phyloP scores from a whole-genome alignment of 805 yeast species.

The Metschnikowia baotianmanensis region DNA sequence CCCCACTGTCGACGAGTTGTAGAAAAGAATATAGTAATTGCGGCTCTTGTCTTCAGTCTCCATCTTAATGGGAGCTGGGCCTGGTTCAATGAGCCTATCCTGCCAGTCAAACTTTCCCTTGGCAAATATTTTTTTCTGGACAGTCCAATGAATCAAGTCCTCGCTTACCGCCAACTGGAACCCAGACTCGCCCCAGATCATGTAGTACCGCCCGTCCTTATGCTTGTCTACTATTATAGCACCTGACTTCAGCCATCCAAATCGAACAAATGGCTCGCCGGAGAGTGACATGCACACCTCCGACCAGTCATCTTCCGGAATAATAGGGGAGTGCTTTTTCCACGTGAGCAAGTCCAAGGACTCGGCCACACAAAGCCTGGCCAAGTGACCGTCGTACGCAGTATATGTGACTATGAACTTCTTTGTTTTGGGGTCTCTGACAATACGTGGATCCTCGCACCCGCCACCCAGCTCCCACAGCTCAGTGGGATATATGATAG shows the following conservation, averaged over 20 bases:
- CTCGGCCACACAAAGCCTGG: slow-evolving; percentile 41
- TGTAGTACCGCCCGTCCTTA: slow-evolving; percentile 36
- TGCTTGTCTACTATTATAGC: slow-evolving; percentile 35
- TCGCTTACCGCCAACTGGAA: slow-evolving; percentile 36
- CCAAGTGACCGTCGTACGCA: slow-evolving; percentile 33
- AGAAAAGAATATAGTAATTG: slow-evolving; percentile 37
- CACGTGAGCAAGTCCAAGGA: slow-evolving; percentile 36
- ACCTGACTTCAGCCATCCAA: slow-evolving; percentile 43
- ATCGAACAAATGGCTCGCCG: slow-evolving; percentile 27
- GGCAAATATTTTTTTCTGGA: slow-evolving; percentile 25
- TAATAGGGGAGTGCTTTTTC: slow-evolving; percentile 37
- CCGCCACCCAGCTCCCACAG: slow-evolving; percentile 42
- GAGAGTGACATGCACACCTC: slow-evolving; percentile 29
- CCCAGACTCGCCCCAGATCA: slow-evolving; percentile 45
- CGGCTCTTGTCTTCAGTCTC: slow-evolving; percentile 19
- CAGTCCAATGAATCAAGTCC: slow-evolving; percentile 37
- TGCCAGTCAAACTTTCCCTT: slow-evolving; percentile 31
- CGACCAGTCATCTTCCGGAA: slow-evolving; percentile 27
- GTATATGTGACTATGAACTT: slow-evolving; percentile 41
- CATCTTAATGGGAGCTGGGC: slow-evolving; percentile 41
- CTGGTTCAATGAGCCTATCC: slow-evolving; percentile 38
- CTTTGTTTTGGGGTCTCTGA: slow-evolving; percentile 35
- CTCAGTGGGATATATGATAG: slow-evolving; percentile 37
- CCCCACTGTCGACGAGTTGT: slow-evolving; percentile 40
- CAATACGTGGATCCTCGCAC: slow-evolving; percentile 43